A percentile compares a stretch with the other conserved stretches of the same genome.
Evolutionary conservation across 371 early-diverging fungal species (phyloP).

Genomic region (Lichtheimia ornata): DNA sequence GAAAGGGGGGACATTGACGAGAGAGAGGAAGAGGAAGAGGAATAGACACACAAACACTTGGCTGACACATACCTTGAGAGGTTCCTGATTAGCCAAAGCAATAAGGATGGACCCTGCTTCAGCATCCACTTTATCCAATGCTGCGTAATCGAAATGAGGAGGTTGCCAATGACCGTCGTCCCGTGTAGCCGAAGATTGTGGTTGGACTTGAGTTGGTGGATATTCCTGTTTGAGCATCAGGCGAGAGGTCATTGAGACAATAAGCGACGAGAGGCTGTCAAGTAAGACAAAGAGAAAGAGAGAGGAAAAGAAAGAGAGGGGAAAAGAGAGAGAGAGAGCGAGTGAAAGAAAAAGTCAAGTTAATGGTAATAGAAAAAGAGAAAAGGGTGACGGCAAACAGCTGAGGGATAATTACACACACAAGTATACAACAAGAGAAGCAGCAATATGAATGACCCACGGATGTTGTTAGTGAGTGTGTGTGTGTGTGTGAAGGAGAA

Average conservation of each 20-base stretch:
- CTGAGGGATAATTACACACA: slow-evolving; percentile 1
- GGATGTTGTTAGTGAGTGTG: not conserved
- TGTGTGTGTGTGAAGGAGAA: not conserved
- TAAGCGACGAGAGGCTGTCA: slow-evolving; percentile 3
- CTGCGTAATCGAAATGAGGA: slow-evolving; percentile 22
- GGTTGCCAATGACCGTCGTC: slow-evolving; percentile 21
- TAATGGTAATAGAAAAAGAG: not conserved
- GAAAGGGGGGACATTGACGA: not conserved
- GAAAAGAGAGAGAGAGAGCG: slow-evolving; percentile 1
- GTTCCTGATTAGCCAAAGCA: slow-evolving; percentile 41
- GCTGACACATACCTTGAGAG: slow-evolving; percentile 1
- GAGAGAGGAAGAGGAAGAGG: not conserved
- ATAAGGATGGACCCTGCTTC: slow-evolving; percentile 51
- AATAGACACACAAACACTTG: not conserved
- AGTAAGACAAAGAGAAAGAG: slow-evolving; percentile 6
- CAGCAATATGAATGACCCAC: too few relatives aligned
- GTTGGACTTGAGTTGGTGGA: slow-evolving; percentile 37
- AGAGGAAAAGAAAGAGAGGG: slow-evolving; percentile 3
- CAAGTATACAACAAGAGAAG: too few relatives aligned
- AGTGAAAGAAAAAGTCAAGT: slow-evolving; percentile 1
- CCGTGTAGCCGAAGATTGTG: slow-evolving; percentile 45
- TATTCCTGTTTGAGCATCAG: slow-evolving; percentile 16
- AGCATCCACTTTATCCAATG: slow-evolving; percentile 39
- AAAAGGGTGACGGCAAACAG: not conserved
- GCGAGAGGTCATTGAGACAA: slow-evolving; percentile 10